Conservation (phyloP, 352 stramenopile species). For the Phytophthora syringae region DNA sequence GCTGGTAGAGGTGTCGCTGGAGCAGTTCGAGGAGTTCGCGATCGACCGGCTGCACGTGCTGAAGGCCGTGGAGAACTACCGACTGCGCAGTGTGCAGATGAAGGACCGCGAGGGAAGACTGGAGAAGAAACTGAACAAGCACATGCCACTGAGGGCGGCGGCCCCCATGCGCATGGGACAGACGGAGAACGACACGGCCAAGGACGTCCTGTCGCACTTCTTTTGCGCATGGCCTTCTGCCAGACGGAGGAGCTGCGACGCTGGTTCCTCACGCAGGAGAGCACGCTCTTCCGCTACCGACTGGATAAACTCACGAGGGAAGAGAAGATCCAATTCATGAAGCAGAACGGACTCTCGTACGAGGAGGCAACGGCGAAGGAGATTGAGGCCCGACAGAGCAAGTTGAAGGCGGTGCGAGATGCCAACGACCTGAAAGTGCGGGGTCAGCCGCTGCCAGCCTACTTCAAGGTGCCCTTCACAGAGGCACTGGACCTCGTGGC, state of each 20-base stretch:
- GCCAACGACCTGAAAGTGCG: constrained; percentile 59
- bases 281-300: constrained; percentile 93
- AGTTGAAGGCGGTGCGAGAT: constrained; percentile 80
- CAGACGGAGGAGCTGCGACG: constrained; percentile 97
- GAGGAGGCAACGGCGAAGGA: constrained; percentile 73
- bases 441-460: constrained; percentile 64
- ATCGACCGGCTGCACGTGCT: constrained; percentile 95
- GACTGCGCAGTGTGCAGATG: constrained; percentile 70
- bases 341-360: constrained; percentile 83
- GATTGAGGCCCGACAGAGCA: constrained; percentile 60
- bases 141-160: constrained; percentile 72
- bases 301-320: constrained; percentile 91
- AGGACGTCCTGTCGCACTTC: constrained; percentile 97
- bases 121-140: constrained; percentile 88
- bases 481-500: constrained; percentile 94
- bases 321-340: constrained; percentile 90
- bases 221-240: constrained; percentile 98
- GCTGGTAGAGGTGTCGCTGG: constrained; percentile 95
- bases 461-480: constrained; percentile 98
- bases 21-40: constrained; percentile 98
- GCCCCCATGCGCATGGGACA: constrained; percentile 48
- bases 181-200: constrained; percentile 73
- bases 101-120: constrained; percentile 78
- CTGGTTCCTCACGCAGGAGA: constrained; percentile 98
- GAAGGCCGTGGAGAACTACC: constrained; percentile 90